A percentile compares a stretch with the other conserved stretches of the same genome.
phyloP scores from a whole-genome alignment of 805 yeast genomes.

The Peterozyma xylosa region DNA sequence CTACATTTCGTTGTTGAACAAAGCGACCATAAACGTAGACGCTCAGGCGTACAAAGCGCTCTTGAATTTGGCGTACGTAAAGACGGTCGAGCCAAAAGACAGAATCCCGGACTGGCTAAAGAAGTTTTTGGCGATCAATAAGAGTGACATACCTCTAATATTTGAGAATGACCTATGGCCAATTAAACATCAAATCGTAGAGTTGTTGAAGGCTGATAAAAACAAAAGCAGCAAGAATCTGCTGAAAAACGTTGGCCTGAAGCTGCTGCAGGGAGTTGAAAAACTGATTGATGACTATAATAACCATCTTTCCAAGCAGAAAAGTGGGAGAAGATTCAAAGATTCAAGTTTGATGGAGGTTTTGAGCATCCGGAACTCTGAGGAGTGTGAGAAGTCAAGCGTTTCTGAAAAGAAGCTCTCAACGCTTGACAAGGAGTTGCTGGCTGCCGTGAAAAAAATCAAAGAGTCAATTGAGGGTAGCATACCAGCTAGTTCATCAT shows the following conservation, averaged over 20 bases:
- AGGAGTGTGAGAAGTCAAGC: no score
- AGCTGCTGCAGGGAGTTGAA: neutral
- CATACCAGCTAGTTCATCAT: no score
- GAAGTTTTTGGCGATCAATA: constrained; percentile 3
- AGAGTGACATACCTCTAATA: neutral
- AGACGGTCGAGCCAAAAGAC: neutral
- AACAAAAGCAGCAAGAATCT: neutral
- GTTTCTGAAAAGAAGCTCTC: no score
- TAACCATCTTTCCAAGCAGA: constrained; percentile 1
- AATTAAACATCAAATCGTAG: neutral
- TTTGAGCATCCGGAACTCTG: no score
- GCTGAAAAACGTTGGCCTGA: neutral
- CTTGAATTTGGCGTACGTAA: neutral
- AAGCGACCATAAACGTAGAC: neutral
- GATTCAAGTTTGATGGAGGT: no score
- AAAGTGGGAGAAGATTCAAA: neutral
- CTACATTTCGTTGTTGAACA: constrained; percentile 1
- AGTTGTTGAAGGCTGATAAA: neutral
- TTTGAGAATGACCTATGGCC: constrained; percentile 4
- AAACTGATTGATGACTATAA: neutral
- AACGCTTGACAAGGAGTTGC: no score
- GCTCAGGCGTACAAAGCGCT: neutral
- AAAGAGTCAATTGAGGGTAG: no score
- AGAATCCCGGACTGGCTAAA: constrained; percentile 5
- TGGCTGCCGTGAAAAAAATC: no score